These are phyloP conservation scores for Dendrobium huoshanense DNA, from an alignment of 106 monocot species.

Conservation along the genomic window DNA sequence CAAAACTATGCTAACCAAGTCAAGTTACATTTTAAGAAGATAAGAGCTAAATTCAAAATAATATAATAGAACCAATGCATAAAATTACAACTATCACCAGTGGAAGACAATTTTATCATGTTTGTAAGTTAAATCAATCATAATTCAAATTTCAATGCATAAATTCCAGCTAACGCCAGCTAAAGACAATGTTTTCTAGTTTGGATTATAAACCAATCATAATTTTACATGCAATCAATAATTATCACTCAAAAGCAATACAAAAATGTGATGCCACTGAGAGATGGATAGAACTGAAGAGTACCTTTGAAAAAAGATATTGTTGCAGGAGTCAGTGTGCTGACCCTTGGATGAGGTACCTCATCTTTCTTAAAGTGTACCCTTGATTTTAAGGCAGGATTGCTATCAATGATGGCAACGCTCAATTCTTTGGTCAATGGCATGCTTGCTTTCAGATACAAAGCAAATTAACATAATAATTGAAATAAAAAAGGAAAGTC, in stretches of 20 bases:
- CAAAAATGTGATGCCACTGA: background rate
- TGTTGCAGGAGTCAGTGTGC: conserved; percentile 87
- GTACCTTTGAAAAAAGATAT: conserved; percentile 91
- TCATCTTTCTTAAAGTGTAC: conserved; percentile 42
- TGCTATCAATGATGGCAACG: conserved; percentile 81
- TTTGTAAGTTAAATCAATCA: background rate
- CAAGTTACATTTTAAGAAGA: background rate
- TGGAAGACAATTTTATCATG: background rate
- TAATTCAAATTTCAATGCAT: background rate
- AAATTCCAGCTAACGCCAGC: background rate
- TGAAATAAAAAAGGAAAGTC: background rate
- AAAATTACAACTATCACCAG: background rate
- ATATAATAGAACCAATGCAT: background rate
- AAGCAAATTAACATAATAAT: background rate
- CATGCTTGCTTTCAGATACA: conserved; percentile 51
- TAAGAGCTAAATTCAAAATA: background rate
- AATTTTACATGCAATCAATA: background rate
- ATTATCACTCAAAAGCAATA: background rate
- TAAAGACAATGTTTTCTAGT: background rate
- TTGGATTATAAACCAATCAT: background rate
- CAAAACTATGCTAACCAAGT: background rate
- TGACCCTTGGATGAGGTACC: conserved; percentile 88
- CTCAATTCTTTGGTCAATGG: conserved; percentile 71
- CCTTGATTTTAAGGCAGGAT: conserved; percentile 51
- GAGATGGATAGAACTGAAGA: background rate